Conservation (phyloP, 139 green algal species). For the Mychonastes homosphaera region DNA sequence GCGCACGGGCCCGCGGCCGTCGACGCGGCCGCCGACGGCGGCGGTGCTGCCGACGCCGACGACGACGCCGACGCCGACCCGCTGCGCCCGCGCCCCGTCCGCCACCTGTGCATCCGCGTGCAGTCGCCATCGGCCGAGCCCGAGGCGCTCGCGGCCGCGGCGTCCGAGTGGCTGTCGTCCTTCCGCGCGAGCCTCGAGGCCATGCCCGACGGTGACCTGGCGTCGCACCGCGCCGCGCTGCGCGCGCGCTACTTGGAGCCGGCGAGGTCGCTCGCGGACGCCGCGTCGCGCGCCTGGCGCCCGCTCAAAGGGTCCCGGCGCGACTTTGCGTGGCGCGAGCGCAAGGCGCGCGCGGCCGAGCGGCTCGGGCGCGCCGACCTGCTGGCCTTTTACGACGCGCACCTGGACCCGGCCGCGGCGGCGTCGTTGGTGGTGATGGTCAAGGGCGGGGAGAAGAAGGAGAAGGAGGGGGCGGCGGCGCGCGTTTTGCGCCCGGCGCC, state of each 20-base stretch:
- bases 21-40: no score
- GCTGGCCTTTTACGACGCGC: slow-evolving; percentile 20
- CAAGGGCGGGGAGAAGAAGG: no score
- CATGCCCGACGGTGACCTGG: background rate
- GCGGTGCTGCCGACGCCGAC: no score
- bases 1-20: slow-evolving; percentile 20
- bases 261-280: slow-evolving; percentile 27
- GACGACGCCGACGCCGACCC: no score
- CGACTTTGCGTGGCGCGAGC: slow-evolving; percentile 4
- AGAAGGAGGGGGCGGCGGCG: no score
- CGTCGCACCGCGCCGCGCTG: slow-evolving; percentile 9
- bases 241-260: slow-evolving; percentile 23
- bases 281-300: slow-evolving; percentile 16
- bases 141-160: slow-evolving; percentile 4
- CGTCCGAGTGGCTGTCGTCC: slow-evolving; percentile 21
- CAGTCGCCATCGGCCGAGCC: slow-evolving; percentile 16
- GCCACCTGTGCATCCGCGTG: no score
- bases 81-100: no score
- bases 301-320: slow-evolving; percentile 17
- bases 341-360: slow-evolving; percentile 18
- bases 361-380: slow-evolving; percentile 11
- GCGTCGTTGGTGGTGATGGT: no score
- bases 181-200: slow-evolving; percentile 20
- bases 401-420: slow-evolving; percentile 1
- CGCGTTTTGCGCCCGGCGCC: no score